Evolutionary conservation across 495 filamentous ascomycete genomes (phyloP).

Genomic region (Penicillium paxilli): DNA sequence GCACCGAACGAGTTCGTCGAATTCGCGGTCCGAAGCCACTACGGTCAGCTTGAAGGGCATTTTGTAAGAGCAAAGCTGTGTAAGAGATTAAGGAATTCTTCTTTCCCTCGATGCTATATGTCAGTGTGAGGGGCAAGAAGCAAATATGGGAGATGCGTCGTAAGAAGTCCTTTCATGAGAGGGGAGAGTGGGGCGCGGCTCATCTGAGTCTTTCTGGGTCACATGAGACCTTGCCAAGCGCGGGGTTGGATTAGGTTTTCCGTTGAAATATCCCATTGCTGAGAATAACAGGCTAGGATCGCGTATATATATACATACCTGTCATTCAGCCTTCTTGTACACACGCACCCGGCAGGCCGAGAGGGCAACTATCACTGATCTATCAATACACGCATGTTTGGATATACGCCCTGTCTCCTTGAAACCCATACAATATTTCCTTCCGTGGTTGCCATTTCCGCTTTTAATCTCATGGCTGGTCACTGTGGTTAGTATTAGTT

Average conservation of each 20-base stretch:
- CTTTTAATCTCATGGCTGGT: too few species aligned
- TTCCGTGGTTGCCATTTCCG: too few species aligned
- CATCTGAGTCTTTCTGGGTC: too few species aligned
- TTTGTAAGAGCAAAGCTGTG: not conserved
- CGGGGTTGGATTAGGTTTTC: too few species aligned
- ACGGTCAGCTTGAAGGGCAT: not conserved
- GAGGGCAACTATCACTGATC: slow-evolving; percentile 32
- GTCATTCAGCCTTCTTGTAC: too few species aligned
- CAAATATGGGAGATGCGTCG: not conserved
- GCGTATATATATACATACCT: too few species aligned
- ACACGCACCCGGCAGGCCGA: too few species aligned
- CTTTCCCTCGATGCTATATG: not conserved
- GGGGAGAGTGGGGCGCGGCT: too few species aligned
- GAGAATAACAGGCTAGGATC: too few species aligned
- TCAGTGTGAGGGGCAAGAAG: not conserved
- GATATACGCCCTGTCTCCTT: slow-evolving; percentile 21
- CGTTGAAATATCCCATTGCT: too few species aligned
- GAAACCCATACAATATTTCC: slow-evolving; percentile 15
- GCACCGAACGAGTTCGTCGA: not conserved
- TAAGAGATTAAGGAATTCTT: not conserved
- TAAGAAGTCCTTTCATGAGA: not conserved
- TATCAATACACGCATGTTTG: slow-evolving; percentile 22
- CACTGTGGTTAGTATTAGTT: slow-evolving; percentile 28
- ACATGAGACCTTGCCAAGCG: too few species aligned
- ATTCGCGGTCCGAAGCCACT: not conserved